These are phyloP conservation scores for Lasiosphaeria ovina DNA, from an alignment of 495 filamentous ascomycete genomes.

Conservation along the genomic window DNA sequence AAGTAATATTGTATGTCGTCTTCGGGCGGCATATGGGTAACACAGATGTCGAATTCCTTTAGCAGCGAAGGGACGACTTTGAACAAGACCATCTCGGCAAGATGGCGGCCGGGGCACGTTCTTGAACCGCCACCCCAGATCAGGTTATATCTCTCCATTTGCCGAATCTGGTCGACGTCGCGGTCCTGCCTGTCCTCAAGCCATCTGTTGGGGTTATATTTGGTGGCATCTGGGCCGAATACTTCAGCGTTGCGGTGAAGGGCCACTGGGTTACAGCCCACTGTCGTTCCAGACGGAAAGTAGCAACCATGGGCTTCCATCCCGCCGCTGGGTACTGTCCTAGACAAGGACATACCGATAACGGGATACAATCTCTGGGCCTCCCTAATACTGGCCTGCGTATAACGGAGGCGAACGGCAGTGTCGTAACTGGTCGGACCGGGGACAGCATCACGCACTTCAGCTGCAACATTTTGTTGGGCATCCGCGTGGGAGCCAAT, in stretches of 20 bases:
- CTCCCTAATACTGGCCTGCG: slow-evolving; percentile 62
- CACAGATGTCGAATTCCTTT: slow-evolving; percentile 52
- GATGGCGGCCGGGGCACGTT: slow-evolving; percentile 54
- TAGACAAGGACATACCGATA: slow-evolving; percentile 55
- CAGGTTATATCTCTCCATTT: slow-evolving; percentile 47
- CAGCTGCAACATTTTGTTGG: slow-evolving; percentile 22
- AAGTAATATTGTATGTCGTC: slow-evolving; percentile 32
- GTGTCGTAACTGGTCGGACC: background rate
- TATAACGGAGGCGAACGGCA: slow-evolving; percentile 42
- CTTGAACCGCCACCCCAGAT: slow-evolving; percentile 56
- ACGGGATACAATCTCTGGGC: slow-evolving; percentile 60
- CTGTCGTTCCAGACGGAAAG: slow-evolving; percentile 53
- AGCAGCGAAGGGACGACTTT: slow-evolving; percentile 64
- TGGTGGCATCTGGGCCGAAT: slow-evolving; percentile 49
- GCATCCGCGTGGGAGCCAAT: slow-evolving; percentile 28
- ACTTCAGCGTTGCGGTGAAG: slow-evolving; percentile 54
- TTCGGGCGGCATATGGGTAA: slow-evolving; percentile 25
- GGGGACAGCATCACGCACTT: slow-evolving; percentile 19
- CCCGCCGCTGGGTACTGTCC: slow-evolving; percentile 52
- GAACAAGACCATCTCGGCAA: slow-evolving; percentile 55
- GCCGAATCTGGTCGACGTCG: slow-evolving; percentile 28
- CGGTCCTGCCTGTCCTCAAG: slow-evolving; percentile 20
- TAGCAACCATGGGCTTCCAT: slow-evolving; percentile 47
- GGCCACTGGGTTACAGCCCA: slow-evolving; percentile 61
- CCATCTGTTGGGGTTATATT: slow-evolving; percentile 55